Evolutionary conservation across 371 early-diverging fungal genomes (phyloP).

Genomic region (Modicella reniformis): DNA sequence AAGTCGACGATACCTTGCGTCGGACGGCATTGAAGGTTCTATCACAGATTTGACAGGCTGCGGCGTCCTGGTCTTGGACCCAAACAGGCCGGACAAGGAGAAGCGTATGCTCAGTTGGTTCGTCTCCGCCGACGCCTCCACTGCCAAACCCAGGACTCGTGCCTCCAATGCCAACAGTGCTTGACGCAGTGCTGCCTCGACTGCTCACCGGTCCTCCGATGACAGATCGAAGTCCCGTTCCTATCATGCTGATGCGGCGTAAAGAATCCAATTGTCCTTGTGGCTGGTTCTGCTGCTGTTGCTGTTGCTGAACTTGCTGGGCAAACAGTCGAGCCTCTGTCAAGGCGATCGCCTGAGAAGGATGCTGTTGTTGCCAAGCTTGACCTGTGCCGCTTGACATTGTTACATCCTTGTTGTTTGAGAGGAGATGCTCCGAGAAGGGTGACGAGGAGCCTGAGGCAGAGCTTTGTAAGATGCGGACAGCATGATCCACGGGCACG

Average conservation of each 20-base stretch:
- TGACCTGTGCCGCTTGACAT: slow-evolving; percentile 12
- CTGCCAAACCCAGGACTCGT: slow-evolving; percentile 26
- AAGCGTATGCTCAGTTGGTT: slow-evolving; percentile 46
- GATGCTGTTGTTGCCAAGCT: slow-evolving; percentile 5
- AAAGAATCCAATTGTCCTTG: slow-evolving; percentile 9
- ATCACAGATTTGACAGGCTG: slow-evolving; percentile 42
- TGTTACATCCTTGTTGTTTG: slow-evolving; percentile 24
- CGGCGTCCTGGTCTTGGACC: slow-evolving; percentile 50
- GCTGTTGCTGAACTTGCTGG: slow-evolving; percentile 38
- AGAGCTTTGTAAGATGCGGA: neutral
- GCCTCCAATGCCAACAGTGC: slow-evolving; percentile 35
- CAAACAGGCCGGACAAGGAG: slow-evolving; percentile 43
- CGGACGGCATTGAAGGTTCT: slow-evolving; percentile 48
- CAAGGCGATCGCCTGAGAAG: slow-evolving; percentile 30
- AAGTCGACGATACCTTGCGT: slow-evolving; percentile 39
- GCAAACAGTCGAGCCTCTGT: slow-evolving; percentile 38
- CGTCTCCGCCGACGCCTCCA: slow-evolving; percentile 29
- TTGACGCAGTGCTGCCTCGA: slow-evolving; percentile 21
- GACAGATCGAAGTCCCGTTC: slow-evolving; percentile 20
- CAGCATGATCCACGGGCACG: neutral
- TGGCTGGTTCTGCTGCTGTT: slow-evolving; percentile 17
- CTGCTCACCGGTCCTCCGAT: slow-evolving; percentile 22
- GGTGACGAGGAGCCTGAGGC: slow-evolving; percentile 11
- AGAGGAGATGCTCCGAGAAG: neutral
- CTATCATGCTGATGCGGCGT: slow-evolving; percentile 22